Percentiles rank a stretch among this genome's conserved stretches.
phyloP scores from a whole-genome alignment of 306 rosid species.

The Inga leiocalycina region DNA sequence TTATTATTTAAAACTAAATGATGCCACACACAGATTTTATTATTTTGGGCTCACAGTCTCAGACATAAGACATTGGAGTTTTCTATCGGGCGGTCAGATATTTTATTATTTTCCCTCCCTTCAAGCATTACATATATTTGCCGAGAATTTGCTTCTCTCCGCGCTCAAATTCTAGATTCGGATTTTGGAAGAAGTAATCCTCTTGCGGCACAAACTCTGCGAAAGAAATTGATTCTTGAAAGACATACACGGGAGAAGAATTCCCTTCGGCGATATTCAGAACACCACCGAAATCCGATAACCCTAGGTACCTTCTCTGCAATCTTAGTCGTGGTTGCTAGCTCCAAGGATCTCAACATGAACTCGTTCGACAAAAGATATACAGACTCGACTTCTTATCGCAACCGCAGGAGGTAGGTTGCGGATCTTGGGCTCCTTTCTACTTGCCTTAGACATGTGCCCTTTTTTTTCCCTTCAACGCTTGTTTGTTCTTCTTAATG shows the following conservation, averaged over 20 bases:
- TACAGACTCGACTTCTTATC: slow-evolving; percentile 69
- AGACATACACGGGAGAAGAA: background rate
- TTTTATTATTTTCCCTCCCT: background rate
- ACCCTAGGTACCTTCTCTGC: slow-evolving; percentile 37
- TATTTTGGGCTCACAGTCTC: background rate
- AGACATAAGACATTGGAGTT: too few relatives aligned
- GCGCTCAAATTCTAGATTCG: background rate
- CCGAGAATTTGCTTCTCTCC: background rate
- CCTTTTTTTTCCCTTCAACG: background rate
- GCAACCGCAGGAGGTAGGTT: slow-evolving; percentile 77
- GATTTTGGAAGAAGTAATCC: background rate
- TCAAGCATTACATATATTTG: background rate
- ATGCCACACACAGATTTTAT: too few relatives aligned
- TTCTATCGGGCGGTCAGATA: background rate
- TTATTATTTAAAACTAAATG: too few relatives aligned
- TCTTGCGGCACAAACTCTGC: background rate
- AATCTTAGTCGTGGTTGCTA: background rate
- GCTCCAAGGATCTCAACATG: slow-evolving; percentile 40
- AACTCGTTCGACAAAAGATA: slow-evolving; percentile 62
- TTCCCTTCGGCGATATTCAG: background rate
- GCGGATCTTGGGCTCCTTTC: background rate
- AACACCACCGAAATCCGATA: background rate
- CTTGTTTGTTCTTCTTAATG: slow-evolving; percentile 2
- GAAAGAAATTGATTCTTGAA: background rate
- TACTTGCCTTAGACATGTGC: background rate